Base-by-base conservation (phyloP, 164 flowering plant genomes). In the Kingdonia uniflora region DNA sequence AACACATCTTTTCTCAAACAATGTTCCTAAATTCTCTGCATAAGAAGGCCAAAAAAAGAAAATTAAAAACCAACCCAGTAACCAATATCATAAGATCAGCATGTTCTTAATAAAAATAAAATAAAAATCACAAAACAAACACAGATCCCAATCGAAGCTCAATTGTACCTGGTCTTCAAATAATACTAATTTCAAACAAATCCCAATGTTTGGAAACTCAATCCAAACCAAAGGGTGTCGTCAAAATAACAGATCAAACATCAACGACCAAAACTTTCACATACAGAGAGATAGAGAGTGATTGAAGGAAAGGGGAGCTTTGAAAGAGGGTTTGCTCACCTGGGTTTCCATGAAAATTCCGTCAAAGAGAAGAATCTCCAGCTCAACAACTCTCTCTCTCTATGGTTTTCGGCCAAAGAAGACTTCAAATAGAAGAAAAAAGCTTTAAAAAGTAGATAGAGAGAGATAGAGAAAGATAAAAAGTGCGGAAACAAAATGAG, bases 121-220 rank as follows among this genome's bases (percentile, higher is more conserved):
- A 39, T 37, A 57, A 21, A 10, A 65, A 58, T 51, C 38, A 51
- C 26, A 41, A 4, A 10, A 14, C n/a, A 14, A 52, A 61, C 60
- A 62, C 77, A 70, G 82, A 81, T 83, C 85, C 76, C 85, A 71
- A 81, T 69, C n/a, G n/a, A n/a, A n/a, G n/a, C 78, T 71, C 64
- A 45, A 67, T 49, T 80, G 81, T 77, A 80, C 77, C 81, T 77
- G 63, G 71, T 61, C 82, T 35, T 51, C 38, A 4, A 51, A 57
- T 25, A 39, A 49, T 15, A 55, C 21, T 7, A 21, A 35, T 14
- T 17, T 17, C 8, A 10, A 35, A 59, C 42, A 15, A n/a, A 23
- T 22, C 33, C 35, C 15, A 41, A 41, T 3, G 16, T 41, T 41
- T 14, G 4, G 4, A 16, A 37, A 37, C 13, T 16, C 35, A 29